Evolutionary conservation across 2,329 filamentous ascomycete genomes (phyloP).

Genomic region (Alternaria alternata): DNA sequence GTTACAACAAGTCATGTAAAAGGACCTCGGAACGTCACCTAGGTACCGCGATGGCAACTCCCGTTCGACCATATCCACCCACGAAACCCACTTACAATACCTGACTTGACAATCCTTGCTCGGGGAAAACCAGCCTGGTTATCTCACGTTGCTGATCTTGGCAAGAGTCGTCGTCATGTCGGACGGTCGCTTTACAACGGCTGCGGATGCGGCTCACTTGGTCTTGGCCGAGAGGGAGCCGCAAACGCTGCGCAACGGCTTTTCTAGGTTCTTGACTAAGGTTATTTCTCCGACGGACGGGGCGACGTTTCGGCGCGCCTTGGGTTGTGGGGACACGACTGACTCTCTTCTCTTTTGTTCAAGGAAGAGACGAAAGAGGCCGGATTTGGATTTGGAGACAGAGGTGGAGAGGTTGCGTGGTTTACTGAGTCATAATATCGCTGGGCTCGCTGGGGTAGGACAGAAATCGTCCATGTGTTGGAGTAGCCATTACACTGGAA

Average conservation of each 20-base stretch:
- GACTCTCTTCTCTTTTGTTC: background rate
- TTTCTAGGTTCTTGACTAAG: background rate
- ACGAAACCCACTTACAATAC: background rate
- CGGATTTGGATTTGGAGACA: background rate
- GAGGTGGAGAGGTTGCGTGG: background rate
- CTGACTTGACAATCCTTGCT: background rate
- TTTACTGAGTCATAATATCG: background rate
- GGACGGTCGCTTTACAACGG: background rate
- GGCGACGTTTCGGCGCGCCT: background rate
- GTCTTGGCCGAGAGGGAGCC: background rate
- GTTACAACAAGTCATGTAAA: background rate
- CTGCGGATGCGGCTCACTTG: background rate
- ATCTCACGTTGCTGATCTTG: background rate
- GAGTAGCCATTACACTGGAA: background rate
- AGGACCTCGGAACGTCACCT: background rate
- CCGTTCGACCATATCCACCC: background rate
- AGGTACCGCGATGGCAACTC: background rate
- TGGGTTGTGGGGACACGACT: background rate
- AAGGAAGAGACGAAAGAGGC: background rate
- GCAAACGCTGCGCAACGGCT: slow-evolving; percentile 1
- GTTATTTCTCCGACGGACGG: background rate
- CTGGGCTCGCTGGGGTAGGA: background rate
- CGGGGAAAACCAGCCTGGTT: background rate
- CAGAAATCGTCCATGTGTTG: background rate
- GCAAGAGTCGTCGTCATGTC: slow-evolving; percentile 1